Evolutionary conservation across 208 protist species (phyloP).

Genomic region (Wallacemonas sp.): DNA sequence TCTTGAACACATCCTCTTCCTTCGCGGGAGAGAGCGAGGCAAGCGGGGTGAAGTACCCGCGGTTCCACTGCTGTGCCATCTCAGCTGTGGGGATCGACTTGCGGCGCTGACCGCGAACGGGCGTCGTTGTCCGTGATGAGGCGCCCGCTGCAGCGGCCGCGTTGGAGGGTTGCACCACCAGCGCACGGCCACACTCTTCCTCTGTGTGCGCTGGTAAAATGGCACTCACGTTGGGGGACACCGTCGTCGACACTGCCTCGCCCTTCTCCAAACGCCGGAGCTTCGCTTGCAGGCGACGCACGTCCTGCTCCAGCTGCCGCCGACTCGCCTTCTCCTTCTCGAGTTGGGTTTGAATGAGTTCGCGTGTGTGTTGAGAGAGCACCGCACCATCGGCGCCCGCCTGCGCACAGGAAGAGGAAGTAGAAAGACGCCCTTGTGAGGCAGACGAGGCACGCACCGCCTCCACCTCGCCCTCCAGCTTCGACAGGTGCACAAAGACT

Average conservation of each 20-base stretch:
- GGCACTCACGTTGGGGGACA: not conserved
- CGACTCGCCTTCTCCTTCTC: slow-evolving; percentile 1
- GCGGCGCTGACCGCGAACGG: not conserved
- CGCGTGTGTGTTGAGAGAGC: not conserved
- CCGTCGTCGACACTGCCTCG: not conserved
- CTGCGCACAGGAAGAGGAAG: too few species aligned
- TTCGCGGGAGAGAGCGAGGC: not conserved
- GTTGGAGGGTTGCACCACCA: too few species aligned
- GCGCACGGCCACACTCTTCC: too few species aligned
- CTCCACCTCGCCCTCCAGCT: not conserved
- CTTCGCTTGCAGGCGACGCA: slow-evolving; percentile 7
- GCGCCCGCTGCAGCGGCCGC: too few species aligned
- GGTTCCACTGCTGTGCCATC: not conserved
- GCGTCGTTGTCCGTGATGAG: not conserved
- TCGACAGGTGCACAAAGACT: slow-evolving; percentile 3
- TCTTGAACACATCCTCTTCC: too few species aligned
- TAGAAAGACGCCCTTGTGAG: not conserved
- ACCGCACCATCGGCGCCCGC: too few species aligned
- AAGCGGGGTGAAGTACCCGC: not conserved
- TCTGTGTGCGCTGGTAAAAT: not conserved
- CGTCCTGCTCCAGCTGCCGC: slow-evolving; percentile 15
- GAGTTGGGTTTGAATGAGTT: not conserved
- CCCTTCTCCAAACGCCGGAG: slow-evolving; percentile 12
- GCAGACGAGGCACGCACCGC: not conserved
- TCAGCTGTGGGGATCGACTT: not conserved